Evolutionary conservation across 1,139 yeast species (phyloP), one percentile per base, ranked within the genome.

Genomic region (Candida mesenterica): DNA sequence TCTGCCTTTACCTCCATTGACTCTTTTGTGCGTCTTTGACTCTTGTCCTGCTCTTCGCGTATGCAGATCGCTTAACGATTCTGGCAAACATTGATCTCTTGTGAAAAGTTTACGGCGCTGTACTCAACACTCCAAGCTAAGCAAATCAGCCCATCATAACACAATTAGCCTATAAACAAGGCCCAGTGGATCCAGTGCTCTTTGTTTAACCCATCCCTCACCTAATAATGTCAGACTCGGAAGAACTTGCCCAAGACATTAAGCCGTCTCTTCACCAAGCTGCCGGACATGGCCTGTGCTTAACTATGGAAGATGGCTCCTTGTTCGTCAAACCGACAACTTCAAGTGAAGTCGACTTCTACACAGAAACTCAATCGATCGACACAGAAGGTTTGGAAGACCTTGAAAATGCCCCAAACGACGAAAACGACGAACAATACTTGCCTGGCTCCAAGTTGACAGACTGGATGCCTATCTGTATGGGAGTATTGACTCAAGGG

Each of bases 281-380:
- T 3, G 98, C 97, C 0, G 98, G 98, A 8, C 98, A 92, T 53
- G 84, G 72, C 12, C 97, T 96, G 0, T 75, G 84, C 9, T 52
- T 88, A 43, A 78, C 80, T 28, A 63, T 49, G 28, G 61, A 57
- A 4, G 72, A 72, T 19, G 95, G 90, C 2, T 61, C 75, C 8
- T 60, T 90, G 16, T 83, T 89, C 49, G 77, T 86, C 39, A 92
- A 92, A 57, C 79, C 82, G 0, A 69, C 92, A 0, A 55, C 61
- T 0, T 60, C 59, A 17, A 79, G 77, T 46, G 98, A 92, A 57
- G 59, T 83, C 22, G 79, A 74, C 12, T 92, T 92, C 56, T 92
- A 92, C 54, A 62, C 68, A 9, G 45, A 58, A 26, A 33, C 34
- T 14, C 37, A 36, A 24, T 30, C 28, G 24, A 28, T 24, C 9